Evolutionary conservation across 331 rosid genomes (phyloP), one percentile per base, ranked within the genome.

Genomic region (Phaseolus coccineus): DNA sequence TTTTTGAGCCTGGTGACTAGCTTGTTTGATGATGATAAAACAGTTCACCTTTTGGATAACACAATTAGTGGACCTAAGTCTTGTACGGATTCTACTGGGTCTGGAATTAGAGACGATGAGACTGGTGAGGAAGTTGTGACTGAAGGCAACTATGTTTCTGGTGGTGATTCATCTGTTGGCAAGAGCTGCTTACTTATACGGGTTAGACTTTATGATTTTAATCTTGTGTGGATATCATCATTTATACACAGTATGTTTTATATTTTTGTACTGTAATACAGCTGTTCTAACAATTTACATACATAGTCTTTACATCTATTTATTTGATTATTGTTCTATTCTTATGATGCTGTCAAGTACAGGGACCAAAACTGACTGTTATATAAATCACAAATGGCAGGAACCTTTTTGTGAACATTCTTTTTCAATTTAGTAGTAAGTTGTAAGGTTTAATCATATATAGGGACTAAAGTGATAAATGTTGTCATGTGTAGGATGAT

Each of bases 121-220:
- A 74, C 74, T 47, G 85, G 71, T 46, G 79, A 84, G 79, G 84
- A 85, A 79, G 79, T 65, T 53, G 62, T 73, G 79, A 80, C 87
- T 10, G 87, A 83, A 83, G 87, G 76, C 76, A 81, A 76, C 59
- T 44, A 33, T 78, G 73, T 64, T 73, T 69, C 82, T 11, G 82
- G 27, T 74, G 69, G 76, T 44, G 79, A 63, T 65, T 65, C 78
- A 19, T 77, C 89, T 66, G 76, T 75, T 85, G 74, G 47, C 72
- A 75, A 82, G 78, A 83, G 85, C 80, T 93, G 94, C 87, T 87
- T 95, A 87, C 88, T 95, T 84, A 85, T 56, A 77, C 83, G 81
- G 98, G 99, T 95, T 91, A 75, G 84, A 71, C 62, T 72, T 64
- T 55, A 57, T 62, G 35, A 39, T 80, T 77, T 55, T 74, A 73